phyloP scores from a whole-genome alignment of 768 basidiomycete species.

The Mycena epipterygia region DNA sequence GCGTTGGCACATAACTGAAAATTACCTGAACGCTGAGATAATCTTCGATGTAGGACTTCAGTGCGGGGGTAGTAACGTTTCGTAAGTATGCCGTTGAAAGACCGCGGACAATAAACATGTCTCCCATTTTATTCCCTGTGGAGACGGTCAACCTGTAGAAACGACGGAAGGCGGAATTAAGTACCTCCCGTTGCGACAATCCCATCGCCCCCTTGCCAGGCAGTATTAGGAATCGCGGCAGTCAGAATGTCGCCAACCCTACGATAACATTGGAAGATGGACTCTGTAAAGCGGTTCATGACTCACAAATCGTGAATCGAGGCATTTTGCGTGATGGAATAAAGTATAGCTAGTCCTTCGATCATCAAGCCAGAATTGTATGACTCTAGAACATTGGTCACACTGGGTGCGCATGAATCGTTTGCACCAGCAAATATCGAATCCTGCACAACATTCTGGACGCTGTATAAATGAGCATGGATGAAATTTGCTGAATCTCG shows the following conservation, averaged over 20 bases:
- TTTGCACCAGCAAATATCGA: not conserved
- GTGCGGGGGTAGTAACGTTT: too few relatives aligned
- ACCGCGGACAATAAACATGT: too few relatives aligned
- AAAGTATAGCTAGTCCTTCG: slow-evolving; percentile 30
- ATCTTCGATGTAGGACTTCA: too few relatives aligned
- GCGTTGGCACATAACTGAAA: too few relatives aligned
- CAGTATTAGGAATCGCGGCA: not conserved
- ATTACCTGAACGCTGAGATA: too few relatives aligned
- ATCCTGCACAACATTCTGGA: not conserved
- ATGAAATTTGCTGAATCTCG: not conserved
- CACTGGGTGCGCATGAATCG: not conserved
- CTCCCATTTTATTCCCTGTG: too few relatives aligned
- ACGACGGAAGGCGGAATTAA: too few relatives aligned
- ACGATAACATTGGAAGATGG: too few relatives aligned
- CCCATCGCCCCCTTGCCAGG: slow-evolving; percentile 6
- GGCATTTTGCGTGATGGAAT: slow-evolving; percentile 25
- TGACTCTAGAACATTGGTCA: not conserved
- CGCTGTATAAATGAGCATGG: not conserved
- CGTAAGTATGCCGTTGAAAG: too few relatives aligned
- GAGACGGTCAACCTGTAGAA: too few relatives aligned
- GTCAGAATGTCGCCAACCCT: slow-evolving; percentile 3
- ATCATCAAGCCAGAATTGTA: slow-evolving; percentile 3
- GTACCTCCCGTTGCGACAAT: slow-evolving; percentile 5
- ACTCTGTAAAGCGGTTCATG: not conserved
- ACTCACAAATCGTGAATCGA: slow-evolving; percentile 18